phyloP scores from a whole-genome alignment of 306 rosid genomes.

The Arachis stenosperma region DNA sequence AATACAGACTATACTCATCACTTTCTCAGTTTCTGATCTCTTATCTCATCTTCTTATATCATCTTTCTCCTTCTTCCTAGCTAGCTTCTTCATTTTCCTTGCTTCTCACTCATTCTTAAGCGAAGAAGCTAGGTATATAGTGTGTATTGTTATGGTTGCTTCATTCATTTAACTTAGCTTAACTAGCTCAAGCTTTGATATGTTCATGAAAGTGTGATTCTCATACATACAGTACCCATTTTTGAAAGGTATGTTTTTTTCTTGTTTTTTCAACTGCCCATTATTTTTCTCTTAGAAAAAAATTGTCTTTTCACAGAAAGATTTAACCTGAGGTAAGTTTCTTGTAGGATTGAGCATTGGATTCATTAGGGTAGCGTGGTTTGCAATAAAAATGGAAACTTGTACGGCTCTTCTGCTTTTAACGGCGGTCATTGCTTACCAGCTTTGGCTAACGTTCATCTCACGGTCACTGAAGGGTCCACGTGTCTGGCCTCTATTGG shows the following conservation, averaged over 20 bases:
- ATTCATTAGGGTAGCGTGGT: constrained; percentile 3
- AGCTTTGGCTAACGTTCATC: constrained; percentile 85
- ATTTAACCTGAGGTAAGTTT: not conserved
- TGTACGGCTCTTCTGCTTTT: constrained; percentile 63
- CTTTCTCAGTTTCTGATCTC: too few species aligned
- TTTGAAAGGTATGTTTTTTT: constrained; percentile 24
- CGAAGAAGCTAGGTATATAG: not conserved
- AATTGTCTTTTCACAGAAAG: not conserved
- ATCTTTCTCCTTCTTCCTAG: too few species aligned
- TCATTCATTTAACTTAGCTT: constrained; percentile 5
- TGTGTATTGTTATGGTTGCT: not conserved
- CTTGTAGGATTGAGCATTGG: constrained; percentile 31
- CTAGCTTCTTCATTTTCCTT: not conserved
- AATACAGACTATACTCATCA: too few species aligned
- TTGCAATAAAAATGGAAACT: constrained; percentile 61
- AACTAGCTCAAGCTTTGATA: not conserved
- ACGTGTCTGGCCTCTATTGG: constrained; percentile 87
- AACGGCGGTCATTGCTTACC: constrained; percentile 75
- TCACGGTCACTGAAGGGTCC: constrained; percentile 88
- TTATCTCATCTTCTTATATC: too few species aligned
- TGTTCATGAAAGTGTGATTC: constrained; percentile 19
- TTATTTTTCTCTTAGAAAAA: not conserved
- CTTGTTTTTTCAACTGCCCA: constrained; percentile 21
- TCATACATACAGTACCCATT: not conserved
- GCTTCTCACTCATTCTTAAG: not conserved